phyloP scores from a whole-genome alignment of 2,329 filamentous ascomycete species.

The Ophiosphaerella korrae region DNA sequence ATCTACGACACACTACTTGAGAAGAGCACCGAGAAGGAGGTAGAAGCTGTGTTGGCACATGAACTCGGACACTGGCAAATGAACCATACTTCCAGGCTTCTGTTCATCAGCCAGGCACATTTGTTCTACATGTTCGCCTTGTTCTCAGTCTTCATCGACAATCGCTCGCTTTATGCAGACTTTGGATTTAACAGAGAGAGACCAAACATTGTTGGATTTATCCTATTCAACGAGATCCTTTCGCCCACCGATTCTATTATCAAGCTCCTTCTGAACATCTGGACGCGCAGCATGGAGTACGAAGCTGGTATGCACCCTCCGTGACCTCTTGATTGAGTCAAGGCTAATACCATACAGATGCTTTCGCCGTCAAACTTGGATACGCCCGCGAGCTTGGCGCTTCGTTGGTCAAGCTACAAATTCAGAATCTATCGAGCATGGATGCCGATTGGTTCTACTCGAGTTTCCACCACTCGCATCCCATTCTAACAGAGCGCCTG shows the following conservation, averaged over 20 bases:
- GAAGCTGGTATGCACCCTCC: slow-evolving; percentile 68
- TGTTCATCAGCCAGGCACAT: slow-evolving; percentile 81
- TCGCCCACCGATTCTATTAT: slow-evolving; percentile 92
- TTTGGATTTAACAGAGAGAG: slow-evolving; percentile 86
- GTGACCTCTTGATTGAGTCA: slow-evolving; percentile 9
- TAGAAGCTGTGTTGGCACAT: slow-evolving; percentile 92
- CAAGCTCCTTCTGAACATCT: slow-evolving; percentile 93
- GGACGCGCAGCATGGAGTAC: slow-evolving; percentile 94
- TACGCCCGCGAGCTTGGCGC: slow-evolving; percentile 82
- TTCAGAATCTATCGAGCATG: slow-evolving; percentile 98
- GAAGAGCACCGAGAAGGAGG: slow-evolving; percentile 89
- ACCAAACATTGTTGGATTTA: slow-evolving; percentile 95
- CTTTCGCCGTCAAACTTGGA: slow-evolving; percentile 83
- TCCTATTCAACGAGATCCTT: slow-evolving; percentile 96
- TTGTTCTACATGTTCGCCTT: slow-evolving; percentile 96
- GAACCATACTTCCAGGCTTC: slow-evolving; percentile 89
- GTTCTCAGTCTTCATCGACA: slow-evolving; percentile 97
- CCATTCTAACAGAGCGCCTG: slow-evolving; percentile 90
- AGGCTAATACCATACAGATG: slow-evolving; percentile 59
- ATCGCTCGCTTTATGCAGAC: slow-evolving; percentile 83
- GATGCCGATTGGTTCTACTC: slow-evolving; percentile 99
- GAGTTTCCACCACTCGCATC: slow-evolving; percentile 98
- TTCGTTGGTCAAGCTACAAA: slow-evolving; percentile 94
- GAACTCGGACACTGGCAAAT: slow-evolving; percentile 97
- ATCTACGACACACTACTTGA: slow-evolving; percentile 98